These are phyloP conservation scores for Colletotrichum simmondsii DNA, from an alignment of 2,329 filamentous ascomycete species.

Conservation along the genomic window DNA sequence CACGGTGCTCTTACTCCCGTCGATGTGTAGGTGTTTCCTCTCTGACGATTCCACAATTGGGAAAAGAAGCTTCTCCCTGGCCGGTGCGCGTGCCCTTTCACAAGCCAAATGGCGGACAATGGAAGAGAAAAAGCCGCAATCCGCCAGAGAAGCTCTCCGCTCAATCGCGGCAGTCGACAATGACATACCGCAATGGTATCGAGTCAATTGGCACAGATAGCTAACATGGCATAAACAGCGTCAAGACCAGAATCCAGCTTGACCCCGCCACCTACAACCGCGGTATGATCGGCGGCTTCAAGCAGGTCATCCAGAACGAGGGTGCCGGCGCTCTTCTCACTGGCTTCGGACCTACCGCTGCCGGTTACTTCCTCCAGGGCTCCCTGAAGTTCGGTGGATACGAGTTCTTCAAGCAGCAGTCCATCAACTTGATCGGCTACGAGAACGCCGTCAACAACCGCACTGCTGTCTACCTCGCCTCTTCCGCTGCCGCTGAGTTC, in stretches of 20 bases:
- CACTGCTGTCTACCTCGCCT: conserved; percentile 83
- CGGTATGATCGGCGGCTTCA: conserved; percentile 87
- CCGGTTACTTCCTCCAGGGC: conserved; percentile 94
- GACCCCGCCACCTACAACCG: conserved; percentile 90
- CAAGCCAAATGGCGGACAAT: not conserved
- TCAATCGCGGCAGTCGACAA: not conserved
- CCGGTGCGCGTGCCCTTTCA: not conserved
- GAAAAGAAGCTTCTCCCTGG: not conserved
- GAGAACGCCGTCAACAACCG: conserved; percentile 83
- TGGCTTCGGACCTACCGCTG: conserved; percentile 85
- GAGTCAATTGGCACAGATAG: not conserved
- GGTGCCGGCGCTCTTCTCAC: conserved; percentile 88
- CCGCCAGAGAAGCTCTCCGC: conserved; percentile 5
- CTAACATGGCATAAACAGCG: conserved; percentile 60
- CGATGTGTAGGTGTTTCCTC: conserved; percentile 86
- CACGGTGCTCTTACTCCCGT: conserved; percentile 97
- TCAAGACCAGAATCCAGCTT: conserved; percentile 96
- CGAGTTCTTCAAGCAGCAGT: conserved; percentile 96
- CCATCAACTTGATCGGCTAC: conserved; percentile 82
- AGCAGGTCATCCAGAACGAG: conserved; percentile 85
- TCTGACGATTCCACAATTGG: not conserved
- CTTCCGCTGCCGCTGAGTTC: conserved; percentile 73
- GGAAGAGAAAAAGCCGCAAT: not conserved
- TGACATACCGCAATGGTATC: too few relatives aligned
- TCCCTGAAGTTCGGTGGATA: conserved; percentile 95